Evolutionary conservation across 768 basidiomycete genomes (phyloP), one percentile per base, ranked within the genome.

Genomic region (Cyclocybe aegerita): DNA sequence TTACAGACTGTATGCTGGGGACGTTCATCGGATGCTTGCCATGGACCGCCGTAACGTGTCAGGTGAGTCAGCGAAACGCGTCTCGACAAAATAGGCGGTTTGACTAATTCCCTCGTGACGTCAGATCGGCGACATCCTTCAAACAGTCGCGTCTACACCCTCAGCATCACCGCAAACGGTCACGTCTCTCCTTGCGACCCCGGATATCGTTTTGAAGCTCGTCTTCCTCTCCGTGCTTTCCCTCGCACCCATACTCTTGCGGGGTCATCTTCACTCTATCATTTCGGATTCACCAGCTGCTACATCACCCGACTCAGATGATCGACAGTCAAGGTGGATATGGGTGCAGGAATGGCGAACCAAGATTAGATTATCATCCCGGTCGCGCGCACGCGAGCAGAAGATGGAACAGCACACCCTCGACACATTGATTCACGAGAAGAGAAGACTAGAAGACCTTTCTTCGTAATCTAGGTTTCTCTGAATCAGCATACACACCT

Each of bases 21-120:
- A 78, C 85, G 5, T 92, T 93, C 71, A 90, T 93, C 48, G 91
- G 91, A 1, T 80, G 82, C 47, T 66, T 93, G 39, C 91, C 91
- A 0, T 93, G 91, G 91, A 93, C 92, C 45, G 90, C 91, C 29
- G 92, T 94, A 49, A 93, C 92, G 56, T 93, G 91, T 65, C 89
- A 91, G 76, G 88, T 88, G 58, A 55, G 78, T 68, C 39, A 50
- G 31, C 48, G 49, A 56, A 55, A 55, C 66, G 39, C 51, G 46
- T 54, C 34, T 49, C 16, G 39, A 37, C 46, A 41, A 31, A 39
- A 39, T 29, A 29, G 50, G 44, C 29, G 23, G 23, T 23, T 23
- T 23, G 23, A 23, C 53, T 49, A 46, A 49, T 36, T 46, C 48
- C 42, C 53, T 49, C 56, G 45, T 64, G 56, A 62, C 61, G 55